These are phyloP conservation scores for Zasmidium citrigriseum DNA, from an alignment of 2,329 filamentous ascomycete genomes.

Conservation along the genomic window DNA sequence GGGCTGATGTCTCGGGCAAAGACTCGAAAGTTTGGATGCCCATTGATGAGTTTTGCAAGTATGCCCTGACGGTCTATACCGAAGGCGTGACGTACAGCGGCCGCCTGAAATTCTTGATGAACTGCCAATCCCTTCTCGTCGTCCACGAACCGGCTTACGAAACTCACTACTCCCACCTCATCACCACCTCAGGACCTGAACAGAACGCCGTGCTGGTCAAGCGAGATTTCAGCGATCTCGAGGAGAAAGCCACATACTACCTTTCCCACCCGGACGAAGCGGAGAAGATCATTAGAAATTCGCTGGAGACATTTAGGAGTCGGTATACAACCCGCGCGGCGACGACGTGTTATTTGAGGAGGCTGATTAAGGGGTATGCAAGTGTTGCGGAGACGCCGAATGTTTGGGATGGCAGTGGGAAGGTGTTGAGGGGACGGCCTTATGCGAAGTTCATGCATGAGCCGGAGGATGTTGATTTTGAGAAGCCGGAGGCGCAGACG, in stretches of 20 bases:
- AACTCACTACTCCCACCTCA: conserved; percentile 28
- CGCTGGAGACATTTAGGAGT: conserved; percentile 27
- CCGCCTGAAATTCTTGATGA: conserved; percentile 31
- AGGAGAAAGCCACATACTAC: conserved; percentile 27
- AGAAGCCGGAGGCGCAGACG: not conserved
- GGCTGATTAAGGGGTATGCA: conserved; percentile 28
- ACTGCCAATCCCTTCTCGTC: conserved; percentile 31
- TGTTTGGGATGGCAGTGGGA: conserved; percentile 1
- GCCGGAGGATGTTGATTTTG: conserved; percentile 1
- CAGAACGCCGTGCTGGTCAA: conserved; percentile 33
- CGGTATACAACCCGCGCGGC: conserved; percentile 32
- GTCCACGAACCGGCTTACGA: conserved; percentile 30
- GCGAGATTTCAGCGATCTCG: conserved; percentile 30
- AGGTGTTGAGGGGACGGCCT: conserved; percentile 4
- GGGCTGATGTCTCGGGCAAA: conserved; percentile 37
- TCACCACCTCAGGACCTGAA: conserved; percentile 22
- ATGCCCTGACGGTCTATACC: conserved; percentile 31
- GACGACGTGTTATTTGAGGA: conserved; percentile 34
- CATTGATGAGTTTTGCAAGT: conserved; percentile 29
- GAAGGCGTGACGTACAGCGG: conserved; percentile 33
- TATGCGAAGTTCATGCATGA: conserved; percentile 12
- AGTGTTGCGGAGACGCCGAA: conserved; percentile 29
- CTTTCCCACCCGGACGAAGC: conserved; percentile 25
- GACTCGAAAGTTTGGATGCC: conserved; percentile 13
- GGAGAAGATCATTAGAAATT: conserved; percentile 30